Evolutionary conservation across 2,329 filamentous ascomycete genomes (phyloP).

Genomic region (Aspergillus melleus): DNA sequence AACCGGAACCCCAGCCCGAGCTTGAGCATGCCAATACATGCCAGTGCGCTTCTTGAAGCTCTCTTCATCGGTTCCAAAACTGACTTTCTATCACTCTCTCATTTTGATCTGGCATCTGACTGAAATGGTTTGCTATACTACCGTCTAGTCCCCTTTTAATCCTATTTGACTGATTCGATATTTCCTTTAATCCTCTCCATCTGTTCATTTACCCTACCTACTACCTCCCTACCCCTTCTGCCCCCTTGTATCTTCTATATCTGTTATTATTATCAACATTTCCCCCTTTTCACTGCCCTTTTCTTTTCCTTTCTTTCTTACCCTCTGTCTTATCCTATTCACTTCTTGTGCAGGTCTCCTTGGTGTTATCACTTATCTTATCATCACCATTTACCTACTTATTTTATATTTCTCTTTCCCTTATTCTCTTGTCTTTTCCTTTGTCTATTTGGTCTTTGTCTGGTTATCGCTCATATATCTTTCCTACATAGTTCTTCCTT

Average conservation of each 20-base stretch:
- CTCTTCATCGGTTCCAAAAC: background rate
- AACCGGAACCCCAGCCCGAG: background rate
- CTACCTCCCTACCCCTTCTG: background rate
- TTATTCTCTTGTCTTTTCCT: background rate
- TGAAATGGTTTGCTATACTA: too few species aligned
- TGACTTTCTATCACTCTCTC: too few species aligned
- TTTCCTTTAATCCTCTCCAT: too few species aligned
- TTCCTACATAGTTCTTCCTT: background rate
- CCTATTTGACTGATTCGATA: too few species aligned
- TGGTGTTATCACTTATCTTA: background rate
- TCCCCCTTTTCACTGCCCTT: background rate
- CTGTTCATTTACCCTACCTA: too few species aligned
- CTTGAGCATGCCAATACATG: constrained; percentile 7
- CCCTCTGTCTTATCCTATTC: background rate
- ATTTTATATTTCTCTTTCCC: background rate
- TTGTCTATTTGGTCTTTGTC: too few species aligned
- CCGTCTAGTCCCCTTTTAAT: too few species aligned
- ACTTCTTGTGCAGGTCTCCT: background rate
- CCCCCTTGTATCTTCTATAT: background rate
- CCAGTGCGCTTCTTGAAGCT: constrained; percentile 2
- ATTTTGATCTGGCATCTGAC: too few species aligned
- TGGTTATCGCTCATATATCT: background rate
- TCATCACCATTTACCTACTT: background rate
- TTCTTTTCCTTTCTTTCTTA: background rate
- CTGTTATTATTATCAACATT: background rate